These are phyloP conservation scores for Microbotryum saponariae DNA, from an alignment of 1,284 basidiomycete species.

Conservation along the genomic window DNA sequence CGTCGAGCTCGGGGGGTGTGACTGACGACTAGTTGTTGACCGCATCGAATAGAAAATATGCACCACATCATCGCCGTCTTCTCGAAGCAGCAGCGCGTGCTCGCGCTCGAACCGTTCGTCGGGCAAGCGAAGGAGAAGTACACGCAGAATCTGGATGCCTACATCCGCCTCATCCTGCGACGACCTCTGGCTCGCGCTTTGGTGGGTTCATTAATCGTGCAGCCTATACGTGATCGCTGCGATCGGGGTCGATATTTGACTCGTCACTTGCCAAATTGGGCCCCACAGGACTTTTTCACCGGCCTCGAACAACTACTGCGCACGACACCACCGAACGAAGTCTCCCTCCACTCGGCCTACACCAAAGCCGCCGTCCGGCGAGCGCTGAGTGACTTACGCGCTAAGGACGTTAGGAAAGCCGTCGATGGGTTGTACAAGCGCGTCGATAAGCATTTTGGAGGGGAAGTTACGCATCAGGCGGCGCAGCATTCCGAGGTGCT, in stretches of 20 bases:
- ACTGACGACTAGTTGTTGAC: background rate
- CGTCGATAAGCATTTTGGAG: slow-evolving; percentile 88
- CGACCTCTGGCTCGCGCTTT: slow-evolving; percentile 80
- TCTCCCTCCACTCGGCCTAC: slow-evolving; percentile 68
- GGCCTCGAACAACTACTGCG: slow-evolving; percentile 78
- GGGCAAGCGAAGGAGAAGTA: slow-evolving; percentile 73
- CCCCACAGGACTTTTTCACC: slow-evolving; percentile 78
- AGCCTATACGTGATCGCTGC: background rate
- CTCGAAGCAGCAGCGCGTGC: slow-evolving; percentile 24
- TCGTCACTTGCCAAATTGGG: no score
- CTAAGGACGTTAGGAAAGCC: slow-evolving; percentile 75
- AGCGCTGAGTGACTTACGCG: slow-evolving; percentile 71
- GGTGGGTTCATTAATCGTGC: slow-evolving; percentile 47
- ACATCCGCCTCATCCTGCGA: slow-evolving; percentile 78
- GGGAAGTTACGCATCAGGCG: slow-evolving; percentile 50
- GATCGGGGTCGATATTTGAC: no score
- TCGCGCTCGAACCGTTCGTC: slow-evolving; percentile 55
- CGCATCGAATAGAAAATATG: slow-evolving; percentile 71
- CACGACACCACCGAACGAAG: slow-evolving; percentile 70
- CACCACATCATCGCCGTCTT: slow-evolving; percentile 66
- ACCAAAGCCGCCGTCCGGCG: slow-evolving; percentile 71
- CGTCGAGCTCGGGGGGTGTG: background rate
- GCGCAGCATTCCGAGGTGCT: slow-evolving; percentile 61
- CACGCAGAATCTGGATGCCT: slow-evolving; percentile 74
- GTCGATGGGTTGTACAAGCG: slow-evolving; percentile 81